Base-by-base conservation (phyloP, 106 monocot species). In the Dendrobium huoshanense region DNA sequence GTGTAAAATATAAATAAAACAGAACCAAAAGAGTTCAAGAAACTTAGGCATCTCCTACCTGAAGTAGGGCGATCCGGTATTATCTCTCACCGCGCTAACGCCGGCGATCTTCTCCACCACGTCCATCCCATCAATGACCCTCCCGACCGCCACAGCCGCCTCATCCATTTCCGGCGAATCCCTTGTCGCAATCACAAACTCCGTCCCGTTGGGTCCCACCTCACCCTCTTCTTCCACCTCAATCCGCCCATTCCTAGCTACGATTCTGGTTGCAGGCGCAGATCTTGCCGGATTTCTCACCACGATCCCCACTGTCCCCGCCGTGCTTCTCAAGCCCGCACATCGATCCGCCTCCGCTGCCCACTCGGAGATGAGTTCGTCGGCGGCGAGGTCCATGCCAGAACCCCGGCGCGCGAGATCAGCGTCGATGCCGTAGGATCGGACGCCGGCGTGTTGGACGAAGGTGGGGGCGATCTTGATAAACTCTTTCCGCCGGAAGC, bases 51-150 rank as follows among this genome's bases (percentile, higher is more conserved):
- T 68, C n/a, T 0, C 37, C 5, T 75, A 88, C 91, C 91, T 88
- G 88, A 91, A 91, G 73, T 91, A 91, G 22, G 88, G 91, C 7
- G 91, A 91, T n/a, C 41, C 67, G 4, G 91, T 84, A 72, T 91
- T 91, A 20, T 91, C 86, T 58, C 86, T 81, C 61, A 91, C 91
- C 0, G 86, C 78, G 80, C 86, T 84, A 77, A 88, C 90, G 20
- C 82, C 73, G 3, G 82, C 45, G n/a, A 90, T 54, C 77, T 24
- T 88, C 75, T 90, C 84, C 82, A 81, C 86, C 79, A 91, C 88
- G 15, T 88, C 91, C 88, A 86, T 85, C 49, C 91, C 91, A 9
- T 56, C 75, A 24, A 91, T 17, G 37, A 88, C 91, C 75, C 80
- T 76, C 19, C 91, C 91, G 6, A 91, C 84, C 13, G 88, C 86